Conservation (phyloP, 1,139 yeast species). For the Taphrina sp. region DNA sequence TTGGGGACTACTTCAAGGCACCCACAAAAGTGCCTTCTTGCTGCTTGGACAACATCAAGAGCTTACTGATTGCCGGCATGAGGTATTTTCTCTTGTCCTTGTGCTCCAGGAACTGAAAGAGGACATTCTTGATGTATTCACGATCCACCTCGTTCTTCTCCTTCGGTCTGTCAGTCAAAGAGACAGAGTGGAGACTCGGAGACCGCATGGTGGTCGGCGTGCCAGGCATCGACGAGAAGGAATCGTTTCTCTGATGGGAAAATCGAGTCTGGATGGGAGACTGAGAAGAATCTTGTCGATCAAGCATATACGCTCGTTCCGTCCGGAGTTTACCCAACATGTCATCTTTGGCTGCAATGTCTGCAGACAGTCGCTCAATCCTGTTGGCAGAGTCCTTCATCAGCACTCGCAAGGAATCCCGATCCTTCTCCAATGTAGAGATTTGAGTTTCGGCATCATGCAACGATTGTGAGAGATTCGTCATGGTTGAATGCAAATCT, state of each 20-base stretch:
- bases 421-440: constrained; percentile 42
- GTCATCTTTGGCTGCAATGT: constrained; percentile 36
- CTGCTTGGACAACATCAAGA: constrained; percentile 54
- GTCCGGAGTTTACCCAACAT: constrained; percentile 4
- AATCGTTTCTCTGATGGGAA: neutral
- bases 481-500: constrained; percentile 38
- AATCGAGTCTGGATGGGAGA: constrained; percentile 5
- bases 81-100: constrained; percentile 84
- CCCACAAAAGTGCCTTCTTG: constrained; percentile 25
- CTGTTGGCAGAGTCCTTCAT: constrained; percentile 45
- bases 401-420: constrained; percentile 42
- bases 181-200: constrained; percentile 14
- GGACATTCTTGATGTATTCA: constrained; percentile 73
- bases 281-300: constrained; percentile 13
- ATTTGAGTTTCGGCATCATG: constrained; percentile 41
- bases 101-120: constrained; percentile 84
- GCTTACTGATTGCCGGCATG: constrained; percentile 76
- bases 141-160: constrained; percentile 31
- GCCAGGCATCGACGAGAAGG: neutral
- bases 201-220: constrained; percentile 9
- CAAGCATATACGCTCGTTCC: constrained; percentile 15
- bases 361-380: constrained; percentile 51
- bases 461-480: constrained; percentile 29
- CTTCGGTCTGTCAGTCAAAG: constrained; percentile 13
- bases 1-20: constrained; percentile 3